Percentiles rank a stretch among this genome's conserved stretches.
These are phyloP conservation scores for Ceriops zippeliana DNA, from an alignment of 345 rosid species.

Conservation along the genomic window DNA sequence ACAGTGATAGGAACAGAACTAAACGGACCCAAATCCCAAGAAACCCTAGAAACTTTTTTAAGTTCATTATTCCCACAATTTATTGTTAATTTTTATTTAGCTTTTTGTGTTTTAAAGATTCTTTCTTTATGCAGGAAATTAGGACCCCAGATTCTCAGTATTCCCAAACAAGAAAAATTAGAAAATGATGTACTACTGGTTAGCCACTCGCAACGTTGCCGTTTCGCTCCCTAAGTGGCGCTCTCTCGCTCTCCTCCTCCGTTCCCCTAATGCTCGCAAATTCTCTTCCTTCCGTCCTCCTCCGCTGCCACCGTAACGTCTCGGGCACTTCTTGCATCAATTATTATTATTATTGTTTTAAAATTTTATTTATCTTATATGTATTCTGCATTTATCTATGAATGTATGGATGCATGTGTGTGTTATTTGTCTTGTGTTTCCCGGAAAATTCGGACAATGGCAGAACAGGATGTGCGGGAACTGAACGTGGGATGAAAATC, in stretches of 20 bases:
- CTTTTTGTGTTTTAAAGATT: not conserved
- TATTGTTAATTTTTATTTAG: not conserved
- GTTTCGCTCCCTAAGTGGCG: constrained; percentile 64
- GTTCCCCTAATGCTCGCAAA: constrained; percentile 36
- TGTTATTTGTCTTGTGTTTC: too few species aligned
- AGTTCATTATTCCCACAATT: not conserved
- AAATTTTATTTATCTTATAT: too few species aligned
- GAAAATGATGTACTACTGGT: constrained; percentile 43
- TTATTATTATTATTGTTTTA: not conserved
- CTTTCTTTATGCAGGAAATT: not conserved
- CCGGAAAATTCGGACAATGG: too few species aligned
- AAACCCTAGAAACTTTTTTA: constrained; percentile 19
- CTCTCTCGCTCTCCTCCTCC: constrained; percentile 46
- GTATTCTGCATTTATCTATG: too few species aligned
- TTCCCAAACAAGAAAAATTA: too few species aligned
- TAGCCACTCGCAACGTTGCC: constrained; percentile 59
- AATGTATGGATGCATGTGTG: too few species aligned
- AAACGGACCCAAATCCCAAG: constrained; percentile 10
- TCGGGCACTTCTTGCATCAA: not conserved
- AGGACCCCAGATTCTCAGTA: too few species aligned
- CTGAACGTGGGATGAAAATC: too few species aligned
- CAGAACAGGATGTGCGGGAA: too few species aligned
- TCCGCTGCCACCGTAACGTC: constrained; percentile 42
- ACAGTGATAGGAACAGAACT: not conserved
- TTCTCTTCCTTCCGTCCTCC: constrained; percentile 39